Base-by-base conservation (phyloP, 768 basidiomycete species). In the Podaxis carcinomalis region DNA sequence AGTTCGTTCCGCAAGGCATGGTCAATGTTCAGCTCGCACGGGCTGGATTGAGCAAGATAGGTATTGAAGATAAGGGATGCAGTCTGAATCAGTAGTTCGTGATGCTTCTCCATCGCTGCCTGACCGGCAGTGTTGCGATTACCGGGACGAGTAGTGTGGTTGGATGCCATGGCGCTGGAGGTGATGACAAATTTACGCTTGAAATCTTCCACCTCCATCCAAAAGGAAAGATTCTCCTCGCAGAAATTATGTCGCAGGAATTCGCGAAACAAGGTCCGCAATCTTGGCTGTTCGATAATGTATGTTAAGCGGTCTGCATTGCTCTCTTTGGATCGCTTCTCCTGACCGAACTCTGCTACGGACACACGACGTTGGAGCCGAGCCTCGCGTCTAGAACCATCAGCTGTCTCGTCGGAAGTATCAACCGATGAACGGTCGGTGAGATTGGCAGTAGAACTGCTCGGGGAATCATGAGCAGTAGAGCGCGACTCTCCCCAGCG, bases 211-310 rank as follows among this genome's bases (percentile, higher is more conserved):
- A 98, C 95, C 69, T 99, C 97, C 59, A 98, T 73, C 92, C 94
- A 99, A 77, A 98, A 99, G 51, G 90, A 89, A 65, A 99, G 77
- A 72, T 99, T 99, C 79, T 99, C 97, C 70, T 99, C 97, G 76
- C 93, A 98, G 72, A 97, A 98, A 73, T 98, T 98, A 59, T 86
- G 82, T 35, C 93, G 85, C 57, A 99, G 75, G 78, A 95, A 96
- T 65, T 98, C 97, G 62, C 97, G 88, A 83, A 99, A 99, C 53
- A 98, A 78, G 2, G 86, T 83, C 13, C 97, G 86, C 39, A 95
- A 78, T 32, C 89, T 88, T 0, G 95, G 92, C 64, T 98, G 94
- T 64, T 96, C 95, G 23, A 99, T 83, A 64, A 99, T 95, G 72
- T 91, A 92, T 64, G 87, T 85, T 49, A 98, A 79, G 56, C 93